Base-by-base conservation (phyloP, 306 rosid genomes). In the Morella rubra region DNA sequence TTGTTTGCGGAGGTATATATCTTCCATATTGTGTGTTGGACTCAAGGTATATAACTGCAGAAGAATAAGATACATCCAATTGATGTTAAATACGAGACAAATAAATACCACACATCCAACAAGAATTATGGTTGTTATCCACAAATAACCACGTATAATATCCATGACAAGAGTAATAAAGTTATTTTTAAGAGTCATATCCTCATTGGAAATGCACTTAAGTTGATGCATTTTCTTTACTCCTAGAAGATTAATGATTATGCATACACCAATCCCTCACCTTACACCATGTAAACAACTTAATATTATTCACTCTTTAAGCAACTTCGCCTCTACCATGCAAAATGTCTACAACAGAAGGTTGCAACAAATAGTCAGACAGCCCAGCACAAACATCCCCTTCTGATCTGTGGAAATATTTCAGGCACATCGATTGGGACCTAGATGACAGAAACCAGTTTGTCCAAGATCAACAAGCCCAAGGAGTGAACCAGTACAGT, bases 21-120 rank as follows among this genome's bases (percentile, higher is more conserved):
- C 32, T 27, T 27, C 1, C 32, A 27, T 27, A 27, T 27, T 27
- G 1, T 27, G 32, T 27, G 32, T 27, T 27, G 32, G 32, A 1
- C 2, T 27, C 1, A 27, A 27, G 32, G 32, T 27, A 27, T 1
- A 27, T 27, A 73, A 82, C 97, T 95, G 88, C 96, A 88, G 73
- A 72, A 76, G 75, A 76, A 74, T 27, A 70, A 27, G 77, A 61
- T 24, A 61, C 49, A 76, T 60, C 54, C 42, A 56, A 73, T 47
- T 82, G 68, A 64, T 64, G 69, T 18, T 52, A 59, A 42, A 55
- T 68, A 72, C 42, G 37, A 40, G 19, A 59, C 37, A 64, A 13
- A 19, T 15, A 69, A 77, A 59, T 79, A 75, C 44, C 42, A 72
- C 37, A 76, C 24, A 53, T 65, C 77, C 19, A 54, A 55, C 18